Evolutionary conservation across 257 asterid species (phyloP).

Genomic region (Penstemon eatonii): DNA sequence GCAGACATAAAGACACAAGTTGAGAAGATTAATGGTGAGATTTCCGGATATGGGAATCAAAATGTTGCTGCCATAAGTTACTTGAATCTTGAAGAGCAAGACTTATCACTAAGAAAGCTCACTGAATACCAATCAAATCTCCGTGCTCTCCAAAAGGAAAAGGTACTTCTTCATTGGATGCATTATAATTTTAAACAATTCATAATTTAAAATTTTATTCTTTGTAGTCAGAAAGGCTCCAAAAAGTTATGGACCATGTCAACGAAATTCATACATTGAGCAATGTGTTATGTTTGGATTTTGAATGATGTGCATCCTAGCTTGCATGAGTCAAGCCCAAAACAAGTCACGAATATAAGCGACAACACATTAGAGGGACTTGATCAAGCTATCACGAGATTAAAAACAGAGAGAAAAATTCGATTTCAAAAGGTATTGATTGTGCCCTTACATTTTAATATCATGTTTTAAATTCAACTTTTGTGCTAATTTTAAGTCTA

Average conservation of each 20-base stretch:
- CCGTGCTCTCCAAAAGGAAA: constrained; percentile 76
- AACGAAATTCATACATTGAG: constrained; percentile 87
- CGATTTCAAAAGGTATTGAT: constrained; percentile 73
- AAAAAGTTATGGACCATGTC: constrained; percentile 71
- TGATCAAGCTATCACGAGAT: constrained; percentile 57
- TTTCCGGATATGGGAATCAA: constrained; percentile 62
- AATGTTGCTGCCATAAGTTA: constrained; percentile 38
- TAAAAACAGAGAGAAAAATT: constrained; percentile 71
- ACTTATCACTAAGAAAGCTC: constrained; percentile 80
- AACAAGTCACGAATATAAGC: constrained; percentile 14
- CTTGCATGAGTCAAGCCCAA: constrained; percentile 62
- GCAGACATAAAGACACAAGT: constrained; percentile 73
- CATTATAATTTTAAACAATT: neutral
- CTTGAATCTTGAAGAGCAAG: constrained; percentile 65
- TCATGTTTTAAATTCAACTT: constrained; percentile 39
- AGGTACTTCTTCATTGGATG: constrained; percentile 43
- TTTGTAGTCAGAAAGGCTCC: constrained; percentile 81
- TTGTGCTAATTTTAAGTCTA: constrained; percentile 27
- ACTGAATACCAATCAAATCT: constrained; percentile 73
- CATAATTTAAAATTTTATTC: constrained; percentile 22
- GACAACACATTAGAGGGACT: constrained; percentile 80
- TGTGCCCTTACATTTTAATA: constrained; percentile 29
- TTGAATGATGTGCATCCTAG: constrained; percentile 83
- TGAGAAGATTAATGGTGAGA: constrained; percentile 75
- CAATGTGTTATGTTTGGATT: constrained; percentile 74